These are phyloP conservation scores for Ganoderma lingzhi DNA, from an alignment of 1,284 basidiomycete species.

Conservation along the genomic window DNA sequence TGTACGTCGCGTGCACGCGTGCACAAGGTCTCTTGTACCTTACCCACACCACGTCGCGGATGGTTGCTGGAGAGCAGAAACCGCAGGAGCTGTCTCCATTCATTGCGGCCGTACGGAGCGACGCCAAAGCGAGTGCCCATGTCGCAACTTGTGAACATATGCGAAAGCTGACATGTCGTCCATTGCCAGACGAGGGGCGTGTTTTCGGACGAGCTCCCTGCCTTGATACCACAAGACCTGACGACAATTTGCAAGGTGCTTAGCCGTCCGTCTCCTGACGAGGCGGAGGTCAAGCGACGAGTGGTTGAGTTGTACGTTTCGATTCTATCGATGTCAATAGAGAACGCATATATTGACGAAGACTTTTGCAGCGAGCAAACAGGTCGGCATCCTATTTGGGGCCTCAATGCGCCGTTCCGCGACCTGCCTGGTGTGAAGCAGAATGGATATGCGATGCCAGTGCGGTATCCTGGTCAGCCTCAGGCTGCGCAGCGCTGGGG, in stretches of 20 bases:
- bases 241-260: constrained; percentile 44
- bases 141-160: not conserved
- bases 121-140: constrained; percentile 46
- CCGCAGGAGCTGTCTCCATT: constrained; percentile 56
- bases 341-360: constrained; percentile 3
- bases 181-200: constrained; percentile 23
- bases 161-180: not conserved
- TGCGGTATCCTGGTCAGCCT: constrained; percentile 7
- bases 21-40: constrained; percentile 83
- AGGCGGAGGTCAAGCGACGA: constrained; percentile 49
- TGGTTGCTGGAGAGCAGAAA: constrained; percentile 58
- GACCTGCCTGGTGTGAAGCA: constrained; percentile 1
- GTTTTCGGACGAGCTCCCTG: constrained; percentile 28
- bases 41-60: constrained; percentile 56
- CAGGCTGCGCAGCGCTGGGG: not conserved
- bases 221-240: constrained; percentile 22
- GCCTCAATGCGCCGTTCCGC: constrained; percentile 26
- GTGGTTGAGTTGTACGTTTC: constrained; percentile 55
- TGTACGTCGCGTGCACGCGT: constrained; percentile 93
- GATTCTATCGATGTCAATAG: not conserved
- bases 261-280: constrained; percentile 47
- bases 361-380: constrained; percentile 15
- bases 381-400: constrained; percentile 26
- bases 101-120: constrained; percentile 47
- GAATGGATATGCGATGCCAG: constrained; percentile 17